phyloP scores from a whole-genome alignment of 2,329 filamentous ascomycete genomes.

The Botrytis fabae region DNA sequence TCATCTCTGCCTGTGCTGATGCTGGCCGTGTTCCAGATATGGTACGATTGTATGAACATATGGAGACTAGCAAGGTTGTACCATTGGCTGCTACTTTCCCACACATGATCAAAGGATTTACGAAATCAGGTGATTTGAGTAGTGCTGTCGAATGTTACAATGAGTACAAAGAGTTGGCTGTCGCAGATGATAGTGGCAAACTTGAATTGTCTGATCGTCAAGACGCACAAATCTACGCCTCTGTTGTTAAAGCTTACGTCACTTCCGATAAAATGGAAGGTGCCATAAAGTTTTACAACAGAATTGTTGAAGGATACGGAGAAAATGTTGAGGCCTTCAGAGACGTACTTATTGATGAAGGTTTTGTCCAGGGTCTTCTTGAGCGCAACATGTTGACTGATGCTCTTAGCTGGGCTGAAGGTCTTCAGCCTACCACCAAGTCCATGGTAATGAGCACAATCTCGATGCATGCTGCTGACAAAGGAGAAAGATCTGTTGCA shows the following conservation, averaged over 20 bases:
- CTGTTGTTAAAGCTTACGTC: conserved; percentile 88
- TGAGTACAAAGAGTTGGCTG: conserved; percentile 86
- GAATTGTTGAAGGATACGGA: conserved; percentile 66
- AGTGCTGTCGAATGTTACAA: conserved; percentile 95
- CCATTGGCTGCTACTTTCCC: conserved; percentile 84
- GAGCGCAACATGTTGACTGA: conserved; percentile 68
- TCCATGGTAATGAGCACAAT: conserved; percentile 69
- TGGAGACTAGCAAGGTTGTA: conserved; percentile 74
- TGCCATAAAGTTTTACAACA: conserved; percentile 81
- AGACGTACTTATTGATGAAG: conserved; percentile 68
- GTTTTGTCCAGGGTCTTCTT: conserved; percentile 77
- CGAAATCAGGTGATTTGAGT: conserved; percentile 73
- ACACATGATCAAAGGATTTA: conserved; percentile 93
- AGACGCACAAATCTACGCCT: conserved; percentile 83
- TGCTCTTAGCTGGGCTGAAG: conserved; percentile 71
- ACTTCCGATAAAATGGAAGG: conserved; percentile 77
- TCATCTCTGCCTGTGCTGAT: conserved; percentile 85
- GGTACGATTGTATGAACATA: conserved; percentile 86
- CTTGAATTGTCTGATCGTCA: conserved; percentile 68
- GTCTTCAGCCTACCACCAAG: conserved; percentile 59
- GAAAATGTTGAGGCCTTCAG: conserved; percentile 63
- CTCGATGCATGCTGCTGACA: conserved; percentile 77
- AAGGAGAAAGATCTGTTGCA: conserved; percentile 68
- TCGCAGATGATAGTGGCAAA: conserved; percentile 76
- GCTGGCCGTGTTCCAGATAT: conserved; percentile 82